A percentile compares a stretch with the other conserved stretches of the same genome.
Conservation (phyloP, 176 grass and related monocot genomes). For the Avena atlantica region DNA sequence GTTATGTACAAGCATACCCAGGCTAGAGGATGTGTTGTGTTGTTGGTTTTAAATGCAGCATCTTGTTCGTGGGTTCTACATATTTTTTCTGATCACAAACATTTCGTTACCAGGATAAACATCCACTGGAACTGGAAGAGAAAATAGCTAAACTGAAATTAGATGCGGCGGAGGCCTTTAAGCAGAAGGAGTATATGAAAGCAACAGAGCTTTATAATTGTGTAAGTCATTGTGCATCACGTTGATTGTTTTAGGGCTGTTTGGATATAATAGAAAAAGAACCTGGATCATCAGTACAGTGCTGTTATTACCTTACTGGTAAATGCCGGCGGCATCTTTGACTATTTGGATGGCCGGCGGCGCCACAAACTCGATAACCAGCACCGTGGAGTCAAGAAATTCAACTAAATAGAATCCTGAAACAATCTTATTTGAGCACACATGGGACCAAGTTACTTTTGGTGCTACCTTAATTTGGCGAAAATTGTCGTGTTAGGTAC, state of each 20-base stretch:
- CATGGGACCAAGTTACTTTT: background rate
- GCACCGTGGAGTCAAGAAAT: no score
- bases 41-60: background rate
- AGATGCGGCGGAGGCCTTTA: background rate
- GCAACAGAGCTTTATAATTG: background rate
- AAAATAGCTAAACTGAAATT: conserved; percentile 17
- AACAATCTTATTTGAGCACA: no score
- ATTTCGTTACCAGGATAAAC: background rate
- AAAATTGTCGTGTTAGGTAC: background rate
- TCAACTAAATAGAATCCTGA: no score
- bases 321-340: no score
- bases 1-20: background rate
- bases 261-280: background rate
- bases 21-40: background rate
- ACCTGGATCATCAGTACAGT: background rate
- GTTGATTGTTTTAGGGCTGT: background rate
- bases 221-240: background rate
- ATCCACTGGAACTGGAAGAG: background rate
- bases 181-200: background rate
- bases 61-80: background rate
- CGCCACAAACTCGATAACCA: no score
- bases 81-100: background rate
- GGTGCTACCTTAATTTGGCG: background rate
- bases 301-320: background rate
- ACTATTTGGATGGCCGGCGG: no score